phyloP scores from a whole-genome alignment of 306 rosid genomes.

The Vachellia collinsii region DNA sequence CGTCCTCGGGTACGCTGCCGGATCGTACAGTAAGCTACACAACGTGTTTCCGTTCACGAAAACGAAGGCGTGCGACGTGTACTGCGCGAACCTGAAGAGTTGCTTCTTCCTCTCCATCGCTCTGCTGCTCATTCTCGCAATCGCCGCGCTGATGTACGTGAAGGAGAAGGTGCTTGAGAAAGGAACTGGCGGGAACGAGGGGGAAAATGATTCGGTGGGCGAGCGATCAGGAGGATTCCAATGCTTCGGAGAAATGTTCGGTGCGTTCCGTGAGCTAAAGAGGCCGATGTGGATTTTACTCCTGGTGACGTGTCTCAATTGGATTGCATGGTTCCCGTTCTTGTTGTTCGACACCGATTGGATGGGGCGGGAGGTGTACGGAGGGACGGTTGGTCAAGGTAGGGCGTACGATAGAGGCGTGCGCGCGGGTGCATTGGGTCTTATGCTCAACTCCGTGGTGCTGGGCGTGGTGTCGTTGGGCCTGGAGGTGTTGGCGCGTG shows the following conservation, averaged over 20 bases:
- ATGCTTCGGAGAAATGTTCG: conserved; percentile 54
- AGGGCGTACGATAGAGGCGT: conserved; percentile 63
- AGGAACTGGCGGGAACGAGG: background rate
- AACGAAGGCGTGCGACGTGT: conserved; percentile 54
- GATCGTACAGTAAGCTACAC: conserved; percentile 45
- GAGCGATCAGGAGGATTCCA: conserved; percentile 21
- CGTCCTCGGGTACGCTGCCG: conserved; percentile 63
- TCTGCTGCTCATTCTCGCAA: conserved; percentile 30
- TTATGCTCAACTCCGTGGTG: conserved; percentile 78
- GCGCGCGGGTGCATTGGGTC: conserved; percentile 70
- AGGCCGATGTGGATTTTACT: conserved; percentile 78
- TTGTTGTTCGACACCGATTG: conserved; percentile 87
- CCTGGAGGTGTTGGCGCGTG: conserved; percentile 52
- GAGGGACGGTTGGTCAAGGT: conserved; percentile 62
- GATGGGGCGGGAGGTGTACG: conserved; percentile 93
- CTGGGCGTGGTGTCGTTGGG: conserved; percentile 64
- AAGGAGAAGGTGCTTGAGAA: conserved; percentile 12
- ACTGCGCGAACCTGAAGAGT: conserved; percentile 65
- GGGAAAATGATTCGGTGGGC: background rate
- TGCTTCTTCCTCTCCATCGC: conserved; percentile 60
- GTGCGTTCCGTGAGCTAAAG: conserved; percentile 58
- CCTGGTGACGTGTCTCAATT: conserved; percentile 79
- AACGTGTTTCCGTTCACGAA: conserved; percentile 48
- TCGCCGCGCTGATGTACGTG: conserved; percentile 36
- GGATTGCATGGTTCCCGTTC: conserved; percentile 96